Conservation (phyloP, 345 rosid genomes). For the Kandelia obovata region DNA sequence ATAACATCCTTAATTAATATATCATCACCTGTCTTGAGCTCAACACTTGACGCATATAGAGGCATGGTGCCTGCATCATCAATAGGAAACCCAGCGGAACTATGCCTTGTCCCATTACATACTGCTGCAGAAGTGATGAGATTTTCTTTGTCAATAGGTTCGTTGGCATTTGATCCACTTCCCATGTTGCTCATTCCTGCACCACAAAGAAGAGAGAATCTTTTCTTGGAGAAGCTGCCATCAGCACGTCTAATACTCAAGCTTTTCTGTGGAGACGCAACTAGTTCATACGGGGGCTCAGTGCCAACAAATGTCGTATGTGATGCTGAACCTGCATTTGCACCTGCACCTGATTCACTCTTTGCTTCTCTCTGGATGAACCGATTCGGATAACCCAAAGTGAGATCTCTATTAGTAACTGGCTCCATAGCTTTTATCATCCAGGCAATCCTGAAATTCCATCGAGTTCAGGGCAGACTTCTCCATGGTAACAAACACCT, state of each 20-base stretch:
- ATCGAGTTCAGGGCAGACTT: constrained; percentile 20
- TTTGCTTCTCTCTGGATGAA: constrained; percentile 30
- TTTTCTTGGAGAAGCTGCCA: constrained; percentile 45
- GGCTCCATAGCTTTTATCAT: constrained; percentile 47
- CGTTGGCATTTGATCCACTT: constrained; percentile 20
- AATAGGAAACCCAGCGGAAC: constrained; percentile 17
- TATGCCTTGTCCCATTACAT: constrained; percentile 14
- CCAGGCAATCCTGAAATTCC: constrained; percentile 36
- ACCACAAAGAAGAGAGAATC: constrained; percentile 38
- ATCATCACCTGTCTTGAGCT: constrained; percentile 25
- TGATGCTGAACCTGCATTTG: constrained; percentile 67
- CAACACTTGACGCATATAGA: constrained; percentile 22
- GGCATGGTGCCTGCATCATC: constrained; percentile 25
- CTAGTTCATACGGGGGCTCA: constrained; percentile 71
- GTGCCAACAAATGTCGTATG: constrained; percentile 48
- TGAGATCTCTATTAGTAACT: constrained; percentile 38
- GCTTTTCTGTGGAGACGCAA: constrained; percentile 88
- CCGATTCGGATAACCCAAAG: constrained; percentile 36
- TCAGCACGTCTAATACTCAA: constrained; percentile 70
- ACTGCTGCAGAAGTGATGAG: constrained; percentile 5
- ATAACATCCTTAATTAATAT: too few species aligned
- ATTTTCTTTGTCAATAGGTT: constrained; percentile 21
- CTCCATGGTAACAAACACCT: constrained; percentile 16
- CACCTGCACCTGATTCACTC: constrained; percentile 71
- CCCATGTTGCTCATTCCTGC: constrained; percentile 36